Percentiles rank a stretch among this genome's conserved stretches.
phyloP scores from a whole-genome alignment of 768 basidiomycete species.

The Amanita brunnescens region DNA sequence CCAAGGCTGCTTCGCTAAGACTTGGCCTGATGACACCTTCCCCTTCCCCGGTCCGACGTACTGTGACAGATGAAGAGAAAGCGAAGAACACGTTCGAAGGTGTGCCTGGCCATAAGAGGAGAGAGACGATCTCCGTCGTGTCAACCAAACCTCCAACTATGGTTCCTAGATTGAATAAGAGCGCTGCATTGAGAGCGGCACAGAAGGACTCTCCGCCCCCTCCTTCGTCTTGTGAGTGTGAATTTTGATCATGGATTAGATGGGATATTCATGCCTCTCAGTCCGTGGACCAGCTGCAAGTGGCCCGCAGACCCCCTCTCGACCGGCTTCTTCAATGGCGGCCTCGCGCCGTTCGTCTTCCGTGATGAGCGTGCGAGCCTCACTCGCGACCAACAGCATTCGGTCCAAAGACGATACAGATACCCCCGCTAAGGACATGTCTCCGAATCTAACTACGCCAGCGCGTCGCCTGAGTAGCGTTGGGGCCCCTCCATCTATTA shows the following conservation, averaged over 20 bases:
- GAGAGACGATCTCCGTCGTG: constrained; percentile 65
- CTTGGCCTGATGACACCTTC: constrained; percentile 40
- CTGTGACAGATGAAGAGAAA: constrained; percentile 22
- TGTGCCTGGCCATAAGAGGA: constrained; percentile 78
- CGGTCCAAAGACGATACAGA: constrained; percentile 6
- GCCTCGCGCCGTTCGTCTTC: not conserved
- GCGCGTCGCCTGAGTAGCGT: constrained; percentile 55
- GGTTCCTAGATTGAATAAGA: constrained; percentile 71
- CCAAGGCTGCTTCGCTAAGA: constrained; percentile 63
- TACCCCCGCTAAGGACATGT: not conserved
- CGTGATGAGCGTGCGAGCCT: not conserved
- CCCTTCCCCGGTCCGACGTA: constrained; percentile 29
- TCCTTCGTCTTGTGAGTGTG: constrained; percentile 59
- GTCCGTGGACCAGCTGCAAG: constrained; percentile 34
- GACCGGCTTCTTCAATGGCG: constrained; percentile 3
- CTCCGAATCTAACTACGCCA: constrained; percentile 10
- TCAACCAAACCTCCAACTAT: constrained; percentile 57
- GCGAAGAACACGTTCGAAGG: constrained; percentile 55
- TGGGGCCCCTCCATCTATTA: constrained; percentile 47
- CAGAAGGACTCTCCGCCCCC: constrained; percentile 56
- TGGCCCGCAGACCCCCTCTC: not conserved
- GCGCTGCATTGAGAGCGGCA: constrained; percentile 51
- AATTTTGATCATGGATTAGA: not conserved
- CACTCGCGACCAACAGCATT: not conserved
- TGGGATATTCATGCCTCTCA: constrained; percentile 14